Conservation (phyloP, 202 grass and related monocot species). For the Digitaria exilis region DNA sequence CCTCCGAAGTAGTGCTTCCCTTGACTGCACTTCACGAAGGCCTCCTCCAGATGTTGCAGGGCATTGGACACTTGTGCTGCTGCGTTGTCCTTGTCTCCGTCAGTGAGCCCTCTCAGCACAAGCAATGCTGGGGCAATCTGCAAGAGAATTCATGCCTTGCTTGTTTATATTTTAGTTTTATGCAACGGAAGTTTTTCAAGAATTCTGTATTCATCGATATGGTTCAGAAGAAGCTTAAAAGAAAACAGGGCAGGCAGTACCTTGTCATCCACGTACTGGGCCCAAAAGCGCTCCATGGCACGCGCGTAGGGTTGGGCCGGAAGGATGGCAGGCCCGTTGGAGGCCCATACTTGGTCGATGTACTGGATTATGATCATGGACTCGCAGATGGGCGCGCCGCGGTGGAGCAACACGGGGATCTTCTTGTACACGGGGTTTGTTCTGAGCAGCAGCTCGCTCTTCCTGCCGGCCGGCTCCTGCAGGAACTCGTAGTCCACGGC, state of each 20-base stretch:
- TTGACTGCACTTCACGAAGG: conserved; percentile 19
- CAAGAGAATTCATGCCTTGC: not conserved
- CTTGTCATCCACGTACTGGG: conserved; percentile 29
- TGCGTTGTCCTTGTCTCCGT: conserved; percentile 4
- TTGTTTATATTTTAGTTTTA: not conserved
- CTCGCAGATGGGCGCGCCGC: conserved; percentile 37
- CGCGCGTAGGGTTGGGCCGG: conserved; percentile 18
- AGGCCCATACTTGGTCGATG: conserved; percentile 36
- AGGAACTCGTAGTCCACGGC: conserved; percentile 37
- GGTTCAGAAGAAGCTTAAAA: not conserved
- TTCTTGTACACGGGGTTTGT: conserved; percentile 50
- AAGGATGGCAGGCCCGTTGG: conserved; percentile 17
- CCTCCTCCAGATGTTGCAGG: conserved; percentile 19
- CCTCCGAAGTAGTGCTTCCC: conserved; percentile 3
- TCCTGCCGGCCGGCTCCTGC: conserved; percentile 26
- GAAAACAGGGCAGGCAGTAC: not conserved
- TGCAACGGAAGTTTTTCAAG: not conserved
- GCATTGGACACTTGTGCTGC: not conserved
- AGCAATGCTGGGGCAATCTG: conserved; percentile 17
- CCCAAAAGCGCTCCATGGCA: conserved; percentile 31
- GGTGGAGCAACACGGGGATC: conserved; percentile 47
- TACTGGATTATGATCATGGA: conserved; percentile 44
- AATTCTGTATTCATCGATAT: not conserved
- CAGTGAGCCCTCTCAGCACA: not conserved
- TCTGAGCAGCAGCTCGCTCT: conserved; percentile 50